Evolutionary conservation across 192 early-diverging fungal species (phyloP).

Genomic region (Coemansia reversa): DNA sequence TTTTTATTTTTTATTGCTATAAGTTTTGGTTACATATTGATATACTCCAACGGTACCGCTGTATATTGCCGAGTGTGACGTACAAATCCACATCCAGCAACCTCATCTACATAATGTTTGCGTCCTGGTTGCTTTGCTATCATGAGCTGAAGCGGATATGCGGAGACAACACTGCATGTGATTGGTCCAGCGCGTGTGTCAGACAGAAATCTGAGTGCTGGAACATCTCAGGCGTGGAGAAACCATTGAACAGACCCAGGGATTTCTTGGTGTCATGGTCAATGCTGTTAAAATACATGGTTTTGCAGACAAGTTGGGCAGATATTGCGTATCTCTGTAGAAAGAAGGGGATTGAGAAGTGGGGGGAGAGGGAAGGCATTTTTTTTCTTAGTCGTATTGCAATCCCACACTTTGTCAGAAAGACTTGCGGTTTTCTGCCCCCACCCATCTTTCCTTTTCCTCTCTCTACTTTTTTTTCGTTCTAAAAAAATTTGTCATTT

Average conservation of each 20-base stretch:
- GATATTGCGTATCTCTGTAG: not conserved
- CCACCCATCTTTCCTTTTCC: constrained; percentile 4
- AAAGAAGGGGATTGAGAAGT: too few relatives aligned
- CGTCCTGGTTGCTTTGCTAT: not conserved
- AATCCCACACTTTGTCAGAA: not conserved
- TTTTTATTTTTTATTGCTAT: too few relatives aligned
- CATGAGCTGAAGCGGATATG: not conserved
- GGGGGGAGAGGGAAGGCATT: not conserved
- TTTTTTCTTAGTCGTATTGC: not conserved
- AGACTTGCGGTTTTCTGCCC: not conserved
- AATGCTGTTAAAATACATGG: not conserved
- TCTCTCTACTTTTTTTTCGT: not conserved
- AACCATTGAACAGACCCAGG: not conserved
- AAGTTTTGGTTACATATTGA: too few relatives aligned
- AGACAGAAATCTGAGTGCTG: not conserved
- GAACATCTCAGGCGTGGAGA: not conserved
- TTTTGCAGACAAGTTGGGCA: not conserved
- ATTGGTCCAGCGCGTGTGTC: constrained; percentile 15
- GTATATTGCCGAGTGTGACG: not conserved
- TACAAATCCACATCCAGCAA: not conserved
- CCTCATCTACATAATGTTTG: not conserved
- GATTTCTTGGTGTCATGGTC: not conserved
- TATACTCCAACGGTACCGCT: not conserved
- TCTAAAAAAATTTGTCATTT: not conserved
- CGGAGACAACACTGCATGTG: constrained; percentile 1